phyloP scores from a whole-genome alignment of 2,329 filamentous ascomycete species.

The Phaeosphaeria sp. region DNA sequence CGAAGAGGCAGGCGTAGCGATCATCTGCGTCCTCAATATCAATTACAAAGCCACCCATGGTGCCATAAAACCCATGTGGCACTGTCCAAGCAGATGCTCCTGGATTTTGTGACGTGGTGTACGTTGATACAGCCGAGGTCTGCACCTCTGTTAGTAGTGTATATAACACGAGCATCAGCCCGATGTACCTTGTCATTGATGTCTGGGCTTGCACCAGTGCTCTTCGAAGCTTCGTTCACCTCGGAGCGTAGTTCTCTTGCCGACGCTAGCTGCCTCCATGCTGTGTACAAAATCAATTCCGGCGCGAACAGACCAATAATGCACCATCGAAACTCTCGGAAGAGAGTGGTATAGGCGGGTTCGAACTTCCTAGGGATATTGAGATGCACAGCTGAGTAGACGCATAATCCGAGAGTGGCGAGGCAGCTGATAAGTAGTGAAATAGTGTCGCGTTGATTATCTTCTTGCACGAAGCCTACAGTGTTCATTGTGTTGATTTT shows the following conservation, averaged over 20 bases:
- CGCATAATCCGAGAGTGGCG: slow-evolving; percentile 21
- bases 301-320: slow-evolving; percentile 20
- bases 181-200: not conserved
- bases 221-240: not conserved
- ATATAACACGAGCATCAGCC: too few relatives aligned
- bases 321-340: slow-evolving; percentile 14
- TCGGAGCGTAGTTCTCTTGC: slow-evolving; percentile 11
- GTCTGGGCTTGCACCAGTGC: not conserved
- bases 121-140: not conserved
- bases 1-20: slow-evolving; percentile 2
- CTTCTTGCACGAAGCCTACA: slow-evolving; percentile 9
- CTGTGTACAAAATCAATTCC: slow-evolving; percentile 16
- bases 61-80: slow-evolving; percentile 16
- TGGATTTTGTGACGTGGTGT: not conserved
- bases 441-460: slow-evolving; percentile 8
- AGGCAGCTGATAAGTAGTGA: slow-evolving; percentile 14
- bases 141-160: too few relatives aligned
- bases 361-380: slow-evolving; percentile 16
- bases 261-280: slow-evolving; percentile 17
- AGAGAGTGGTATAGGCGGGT: not conserved
- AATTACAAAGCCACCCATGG: slow-evolving; percentile 25
- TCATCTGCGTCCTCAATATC: slow-evolving; percentile 10
- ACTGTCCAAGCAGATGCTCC: slow-evolving; percentile 12
- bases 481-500: slow-evolving; percentile 5
- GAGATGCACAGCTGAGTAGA: slow-evolving; percentile 25